Evolutionary conservation across 495 filamentous ascomycete genomes (phyloP).

Genomic region (Jackrogersella minutella): DNA sequence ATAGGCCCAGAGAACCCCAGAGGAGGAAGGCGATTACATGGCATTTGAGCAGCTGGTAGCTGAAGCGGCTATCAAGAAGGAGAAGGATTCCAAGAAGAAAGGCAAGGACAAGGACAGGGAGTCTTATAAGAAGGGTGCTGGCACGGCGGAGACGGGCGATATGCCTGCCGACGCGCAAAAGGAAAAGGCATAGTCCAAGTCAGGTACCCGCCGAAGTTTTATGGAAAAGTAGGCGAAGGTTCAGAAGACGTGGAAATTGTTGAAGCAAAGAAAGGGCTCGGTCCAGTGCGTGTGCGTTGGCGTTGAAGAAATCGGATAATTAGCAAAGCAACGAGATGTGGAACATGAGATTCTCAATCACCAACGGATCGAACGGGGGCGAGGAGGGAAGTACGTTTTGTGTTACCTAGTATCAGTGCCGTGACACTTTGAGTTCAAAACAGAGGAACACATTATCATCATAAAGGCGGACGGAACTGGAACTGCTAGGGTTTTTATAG

Average conservation of each 20-base stretch:
- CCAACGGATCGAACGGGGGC: background rate
- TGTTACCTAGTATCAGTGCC: background rate
- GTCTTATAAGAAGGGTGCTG: constrained; percentile 31
- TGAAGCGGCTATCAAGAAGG: constrained; percentile 93
- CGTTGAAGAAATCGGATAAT: too few species aligned
- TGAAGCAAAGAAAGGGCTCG: background rate
- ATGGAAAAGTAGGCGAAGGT: background rate
- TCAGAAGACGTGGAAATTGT: too few species aligned
- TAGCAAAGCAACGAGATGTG: too few species aligned
- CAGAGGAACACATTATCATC: background rate
- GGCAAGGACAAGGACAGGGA: constrained; percentile 68
- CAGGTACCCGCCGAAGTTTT: background rate
- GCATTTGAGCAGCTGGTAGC: constrained; percentile 98
- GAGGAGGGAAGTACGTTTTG: background rate
- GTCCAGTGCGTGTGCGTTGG: background rate
- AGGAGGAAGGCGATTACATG: constrained; percentile 98
- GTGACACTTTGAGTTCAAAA: background rate
- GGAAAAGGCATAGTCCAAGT: constrained; percentile 21
- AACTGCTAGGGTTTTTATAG: too few species aligned
- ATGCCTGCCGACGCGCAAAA: background rate
- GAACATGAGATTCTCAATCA: too few species aligned
- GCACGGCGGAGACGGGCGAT: constrained; percentile 10
- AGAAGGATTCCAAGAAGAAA: constrained; percentile 78
- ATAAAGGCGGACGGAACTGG: background rate
- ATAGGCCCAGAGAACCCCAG: constrained; percentile 87